phyloP scores from a whole-genome alignment of 768 basidiomycete species.

The Hericium coralloides region DNA sequence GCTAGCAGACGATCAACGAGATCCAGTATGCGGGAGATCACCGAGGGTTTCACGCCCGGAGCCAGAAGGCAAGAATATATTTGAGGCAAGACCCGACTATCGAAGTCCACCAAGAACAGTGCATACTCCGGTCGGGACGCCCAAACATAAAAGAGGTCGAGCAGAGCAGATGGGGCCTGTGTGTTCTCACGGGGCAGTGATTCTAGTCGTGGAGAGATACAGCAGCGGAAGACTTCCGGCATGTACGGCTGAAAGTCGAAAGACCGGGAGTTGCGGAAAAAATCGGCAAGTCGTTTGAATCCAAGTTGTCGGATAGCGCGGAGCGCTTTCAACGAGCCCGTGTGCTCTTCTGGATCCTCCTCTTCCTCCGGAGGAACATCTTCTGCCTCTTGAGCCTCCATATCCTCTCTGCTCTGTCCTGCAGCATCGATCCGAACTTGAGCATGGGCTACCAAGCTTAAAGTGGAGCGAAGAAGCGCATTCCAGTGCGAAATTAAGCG shows the following conservation, averaged over 20 bases:
- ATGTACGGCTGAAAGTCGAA: slow-evolving; percentile 78
- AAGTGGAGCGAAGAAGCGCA: slow-evolving; percentile 55
- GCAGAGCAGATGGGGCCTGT: slow-evolving; percentile 80
- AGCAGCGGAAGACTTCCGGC: slow-evolving; percentile 48
- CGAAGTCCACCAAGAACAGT: slow-evolving; percentile 60
- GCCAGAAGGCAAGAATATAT: slow-evolving; percentile 77
- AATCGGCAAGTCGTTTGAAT: slow-evolving; percentile 78
- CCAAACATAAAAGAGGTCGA: slow-evolving; percentile 83
- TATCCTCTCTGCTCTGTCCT: slow-evolving; percentile 17
- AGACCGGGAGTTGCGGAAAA: slow-evolving; percentile 63
- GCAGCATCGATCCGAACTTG: slow-evolving; percentile 43
- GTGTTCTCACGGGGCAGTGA: slow-evolving; percentile 77
- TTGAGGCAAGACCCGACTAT: slow-evolving; percentile 60
- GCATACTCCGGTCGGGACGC: slow-evolving; percentile 47
- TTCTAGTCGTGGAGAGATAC: slow-evolving; percentile 78
- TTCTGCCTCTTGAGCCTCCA: slow-evolving; percentile 24
- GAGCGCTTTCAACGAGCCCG: slow-evolving; percentile 15
- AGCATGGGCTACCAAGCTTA: slow-evolving; percentile 57
- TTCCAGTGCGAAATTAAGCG: slow-evolving; percentile 67
- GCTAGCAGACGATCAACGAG: slow-evolving; percentile 66
- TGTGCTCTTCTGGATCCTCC: slow-evolving; percentile 23
- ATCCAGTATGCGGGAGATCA: slow-evolving; percentile 76
- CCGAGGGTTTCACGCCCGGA: slow-evolving; percentile 78
- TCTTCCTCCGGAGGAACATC: slow-evolving; percentile 22
- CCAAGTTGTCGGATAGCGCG: slow-evolving; percentile 76